phyloP scores from a whole-genome alignment of 768 basidiomycete genomes.

The Trametes meyenii region DNA sequence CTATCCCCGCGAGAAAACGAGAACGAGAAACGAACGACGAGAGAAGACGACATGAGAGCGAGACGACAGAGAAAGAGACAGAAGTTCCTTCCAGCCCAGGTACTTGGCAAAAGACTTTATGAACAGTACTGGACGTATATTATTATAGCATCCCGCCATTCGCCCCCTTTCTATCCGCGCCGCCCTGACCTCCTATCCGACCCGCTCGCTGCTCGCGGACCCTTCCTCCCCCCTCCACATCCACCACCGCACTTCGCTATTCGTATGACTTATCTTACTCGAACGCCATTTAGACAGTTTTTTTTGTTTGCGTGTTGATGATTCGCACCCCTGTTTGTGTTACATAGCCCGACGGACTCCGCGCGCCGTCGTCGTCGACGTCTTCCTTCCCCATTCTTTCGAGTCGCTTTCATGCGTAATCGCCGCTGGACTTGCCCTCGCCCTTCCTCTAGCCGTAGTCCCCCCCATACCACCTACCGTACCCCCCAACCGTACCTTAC shows the following conservation, averaged over 20 bases:
- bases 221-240: background rate
- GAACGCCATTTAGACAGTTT: constrained; percentile 1
- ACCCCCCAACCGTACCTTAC: background rate
- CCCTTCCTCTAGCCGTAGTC: background rate
- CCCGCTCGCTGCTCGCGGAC: too few species aligned
- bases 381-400: too few species aligned
- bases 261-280: background rate
- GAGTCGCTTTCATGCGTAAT: too few species aligned
- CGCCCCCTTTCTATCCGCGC: too few species aligned
- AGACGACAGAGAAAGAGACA: background rate
- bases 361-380: too few species aligned
- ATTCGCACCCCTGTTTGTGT: too few species aligned
- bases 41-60: constrained; percentile 1
- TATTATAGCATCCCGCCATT: constrained; percentile 13
- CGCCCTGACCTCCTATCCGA: too few species aligned
- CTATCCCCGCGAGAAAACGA: constrained; percentile 4
- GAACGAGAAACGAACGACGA: background rate
- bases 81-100: constrained; percentile 4
- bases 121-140: constrained; percentile 26
- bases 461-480: background rate
- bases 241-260: background rate
- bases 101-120: constrained; percentile 13
- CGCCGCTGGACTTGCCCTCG: background rate
- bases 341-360: too few species aligned
- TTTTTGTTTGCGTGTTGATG: too few species aligned